Conservation (phyloP, 108 stramenopile genomes). For the Skeletonema grethae region DNA sequence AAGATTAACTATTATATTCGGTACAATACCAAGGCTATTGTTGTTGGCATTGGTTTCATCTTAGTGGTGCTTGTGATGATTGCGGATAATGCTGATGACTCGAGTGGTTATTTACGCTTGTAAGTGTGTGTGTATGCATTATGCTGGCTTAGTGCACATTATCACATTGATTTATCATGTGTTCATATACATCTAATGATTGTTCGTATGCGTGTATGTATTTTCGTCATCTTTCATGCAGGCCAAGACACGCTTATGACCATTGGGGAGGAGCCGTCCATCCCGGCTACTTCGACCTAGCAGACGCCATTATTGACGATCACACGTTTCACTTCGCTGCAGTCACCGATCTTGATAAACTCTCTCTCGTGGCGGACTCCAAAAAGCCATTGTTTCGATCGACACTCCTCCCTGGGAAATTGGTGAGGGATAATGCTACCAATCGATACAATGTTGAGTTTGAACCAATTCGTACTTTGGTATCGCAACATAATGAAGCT, state of each 20-base stretch:
- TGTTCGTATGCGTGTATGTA: no score
- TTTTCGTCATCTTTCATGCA: not conserved
- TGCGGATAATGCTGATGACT: constrained; percentile 1
- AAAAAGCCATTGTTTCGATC: constrained; percentile 75
- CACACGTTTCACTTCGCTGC: constrained; percentile 79
- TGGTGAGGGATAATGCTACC: constrained; percentile 46
- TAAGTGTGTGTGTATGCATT: not conserved
- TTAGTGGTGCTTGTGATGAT: constrained; percentile 34
- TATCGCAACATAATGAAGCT: constrained; percentile 91
- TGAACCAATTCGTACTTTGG: constrained; percentile 60
- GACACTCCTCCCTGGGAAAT: constrained; percentile 65
- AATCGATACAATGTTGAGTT: constrained; percentile 60
- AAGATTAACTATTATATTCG: constrained; percentile 34
- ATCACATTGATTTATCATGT: no score
- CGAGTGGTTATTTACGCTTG: not conserved
- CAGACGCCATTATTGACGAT: constrained; percentile 49
- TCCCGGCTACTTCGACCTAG: constrained; percentile 69
- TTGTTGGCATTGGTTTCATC: constrained; percentile 23
- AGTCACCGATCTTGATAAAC: constrained; percentile 88
- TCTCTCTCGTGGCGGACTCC: constrained; percentile 57
- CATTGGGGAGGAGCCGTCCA: constrained; percentile 75
- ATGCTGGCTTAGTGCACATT: no score
- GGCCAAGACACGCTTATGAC: constrained; percentile 22
- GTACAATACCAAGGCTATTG: constrained; percentile 38
- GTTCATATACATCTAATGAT: not conserved